Conservation (phyloP, 176 grass and related monocot genomes). For the Triticum monococcum region DNA sequence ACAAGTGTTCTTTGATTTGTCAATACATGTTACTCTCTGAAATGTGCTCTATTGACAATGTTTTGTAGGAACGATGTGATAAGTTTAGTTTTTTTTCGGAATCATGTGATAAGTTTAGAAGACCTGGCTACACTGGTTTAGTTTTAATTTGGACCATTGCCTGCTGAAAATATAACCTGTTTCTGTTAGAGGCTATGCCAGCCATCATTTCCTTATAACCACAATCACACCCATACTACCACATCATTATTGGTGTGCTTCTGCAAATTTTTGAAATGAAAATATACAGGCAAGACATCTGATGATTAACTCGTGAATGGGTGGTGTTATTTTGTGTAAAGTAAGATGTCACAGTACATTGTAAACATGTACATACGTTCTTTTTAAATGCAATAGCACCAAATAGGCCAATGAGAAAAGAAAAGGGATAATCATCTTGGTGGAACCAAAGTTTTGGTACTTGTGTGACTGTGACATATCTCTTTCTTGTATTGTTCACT, state of each 20-base stretch:
- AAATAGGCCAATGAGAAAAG: background rate
- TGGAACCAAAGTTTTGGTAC: constrained; percentile 11
- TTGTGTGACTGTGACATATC: constrained; percentile 1
- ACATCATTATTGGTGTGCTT: constrained; percentile 12
- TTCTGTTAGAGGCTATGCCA: background rate
- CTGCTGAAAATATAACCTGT: background rate
- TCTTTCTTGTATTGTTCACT: constrained; percentile 20
- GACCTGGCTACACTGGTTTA: background rate
- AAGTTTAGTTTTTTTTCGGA: background rate
- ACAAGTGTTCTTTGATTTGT: background rate
- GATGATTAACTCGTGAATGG: background rate
- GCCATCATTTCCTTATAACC: background rate
- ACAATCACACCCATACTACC: background rate
- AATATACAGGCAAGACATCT: background rate
- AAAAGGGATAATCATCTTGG: background rate
- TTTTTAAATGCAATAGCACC: constrained; percentile 11
- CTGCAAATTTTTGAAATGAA: constrained; percentile 2
- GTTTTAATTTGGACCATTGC: constrained; percentile 4
- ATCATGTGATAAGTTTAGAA: background rate
- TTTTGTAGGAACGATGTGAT: background rate
- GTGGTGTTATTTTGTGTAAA: constrained; percentile 9
- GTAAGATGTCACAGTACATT: background rate
- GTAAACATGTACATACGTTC: background rate
- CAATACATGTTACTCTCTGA: background rate
- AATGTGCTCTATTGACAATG: background rate